A percentile compares a stretch with the other conserved stretches of the same genome.
Evolutionary conservation across 164 flowering plant species (phyloP).

Genomic region (Litsea cubeba): DNA sequence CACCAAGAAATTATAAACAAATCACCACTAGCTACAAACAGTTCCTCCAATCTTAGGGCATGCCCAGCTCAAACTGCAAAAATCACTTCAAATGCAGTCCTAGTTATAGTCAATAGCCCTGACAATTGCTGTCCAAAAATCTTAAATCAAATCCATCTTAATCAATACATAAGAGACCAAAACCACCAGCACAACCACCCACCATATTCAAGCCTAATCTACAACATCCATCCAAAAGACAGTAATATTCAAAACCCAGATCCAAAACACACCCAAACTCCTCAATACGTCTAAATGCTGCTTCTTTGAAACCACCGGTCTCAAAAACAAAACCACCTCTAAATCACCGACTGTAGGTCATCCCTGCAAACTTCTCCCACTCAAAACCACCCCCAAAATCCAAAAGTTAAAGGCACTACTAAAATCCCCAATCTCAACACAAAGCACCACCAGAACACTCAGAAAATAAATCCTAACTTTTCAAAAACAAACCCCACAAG

Average conservation of each 20-base stretch:
- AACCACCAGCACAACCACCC: constrained; percentile 3
- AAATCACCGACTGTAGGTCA: background rate
- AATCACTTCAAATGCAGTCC: background rate
- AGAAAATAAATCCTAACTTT: background rate
- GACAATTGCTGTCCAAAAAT: background rate
- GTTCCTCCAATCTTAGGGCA: background rate
- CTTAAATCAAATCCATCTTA: background rate
- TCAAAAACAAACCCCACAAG: background rate
- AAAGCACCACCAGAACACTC: background rate
- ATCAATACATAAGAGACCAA: background rate
- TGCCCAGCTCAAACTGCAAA: background rate
- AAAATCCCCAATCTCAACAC: background rate
- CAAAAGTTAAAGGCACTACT: background rate
- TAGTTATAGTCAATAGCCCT: background rate
- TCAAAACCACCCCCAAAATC: background rate
- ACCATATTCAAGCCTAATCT: background rate
- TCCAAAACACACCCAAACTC: constrained; percentile 3
- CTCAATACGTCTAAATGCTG: constrained; percentile 4
- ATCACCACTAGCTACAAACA: background rate
- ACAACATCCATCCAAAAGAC: constrained; percentile 6
- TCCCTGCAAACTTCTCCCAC: background rate
- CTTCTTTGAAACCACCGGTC: background rate
- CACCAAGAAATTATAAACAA: background rate
- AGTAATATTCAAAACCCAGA: constrained; percentile 9
- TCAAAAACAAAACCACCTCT: background rate